phyloP scores from a whole-genome alignment of 1,284 basidiomycete genomes.

The Bjerkandera adusta region DNA sequence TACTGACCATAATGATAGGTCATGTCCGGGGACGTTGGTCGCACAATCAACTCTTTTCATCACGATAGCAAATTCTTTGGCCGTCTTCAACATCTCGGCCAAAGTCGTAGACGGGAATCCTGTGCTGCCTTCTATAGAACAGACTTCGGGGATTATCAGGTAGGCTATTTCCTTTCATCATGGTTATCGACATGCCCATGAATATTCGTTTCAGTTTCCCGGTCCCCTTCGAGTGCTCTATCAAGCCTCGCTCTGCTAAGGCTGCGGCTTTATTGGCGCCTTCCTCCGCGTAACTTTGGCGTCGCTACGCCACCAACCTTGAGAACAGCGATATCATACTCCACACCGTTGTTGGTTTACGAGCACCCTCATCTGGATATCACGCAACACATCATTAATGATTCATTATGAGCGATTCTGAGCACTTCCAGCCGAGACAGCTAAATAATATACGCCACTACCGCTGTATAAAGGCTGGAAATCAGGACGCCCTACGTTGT shows the following conservation, averaged over 20 bases:
- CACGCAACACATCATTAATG: too few species aligned
- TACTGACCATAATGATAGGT: background rate
- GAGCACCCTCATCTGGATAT: too few species aligned
- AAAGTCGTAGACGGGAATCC: constrained; percentile 8
- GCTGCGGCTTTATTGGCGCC: constrained; percentile 8
- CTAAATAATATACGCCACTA: too few species aligned
- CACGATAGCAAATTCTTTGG: constrained; percentile 6
- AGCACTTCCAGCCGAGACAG: too few species aligned
- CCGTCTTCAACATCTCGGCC: constrained; percentile 9
- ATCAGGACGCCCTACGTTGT: too few species aligned
- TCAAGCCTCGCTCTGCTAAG: constrained; percentile 13
- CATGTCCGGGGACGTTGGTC: constrained; percentile 9
- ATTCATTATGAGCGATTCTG: too few species aligned
- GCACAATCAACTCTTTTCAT: constrained; percentile 12
- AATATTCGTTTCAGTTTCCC: constrained; percentile 10
- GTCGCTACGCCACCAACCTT: background rate
- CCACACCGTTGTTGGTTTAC: background rate
- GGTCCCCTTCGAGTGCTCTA: constrained; percentile 12
- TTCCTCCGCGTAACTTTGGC: constrained; percentile 2
- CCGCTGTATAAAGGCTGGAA: too few species aligned
- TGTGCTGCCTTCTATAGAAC: constrained; percentile 6
- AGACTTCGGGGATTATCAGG: constrained; percentile 10
- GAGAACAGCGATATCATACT: background rate
- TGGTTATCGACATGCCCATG: background rate
- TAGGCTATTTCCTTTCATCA: background rate